Base-by-base conservation (phyloP, 108 stramenopile species). In the Nitzschia sp. region DNA sequence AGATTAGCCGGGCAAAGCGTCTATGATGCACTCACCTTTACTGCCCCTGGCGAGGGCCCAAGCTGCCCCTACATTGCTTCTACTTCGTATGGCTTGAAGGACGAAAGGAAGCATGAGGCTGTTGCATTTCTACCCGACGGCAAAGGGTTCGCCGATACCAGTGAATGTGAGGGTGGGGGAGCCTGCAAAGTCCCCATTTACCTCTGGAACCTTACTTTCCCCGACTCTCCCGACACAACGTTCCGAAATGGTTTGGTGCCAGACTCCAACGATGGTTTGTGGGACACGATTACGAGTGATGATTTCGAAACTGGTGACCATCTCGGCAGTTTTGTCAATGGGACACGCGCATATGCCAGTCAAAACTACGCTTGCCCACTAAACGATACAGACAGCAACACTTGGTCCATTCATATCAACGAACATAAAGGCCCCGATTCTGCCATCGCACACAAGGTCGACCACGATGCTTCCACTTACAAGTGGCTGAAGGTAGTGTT, bases 81-180 rank as follows among this genome's bases (percentile, higher is more conserved):
- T 9, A 26, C 29, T 30, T 26, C 57, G 13, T 6, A 19, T 13
- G 57, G 57, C 9, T 33, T 58, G 57, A 4, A 5, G 28, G 17
- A 58, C 29, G 57, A 58, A 33, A 58, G 17, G n/a, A 58, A 58
- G 28, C 17, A 29, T 27, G 57, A 58, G 17, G 57, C 57, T 27
- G 57, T 58, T 4, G 57, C 57, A 8, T 58, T 58, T 33, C 8
- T 58, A n/a, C 23, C 25, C 22, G 25, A 53, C 16, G 52, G 26
- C 26, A 22, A 26, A 22, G 6, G 9, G 9, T 53, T 13, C 16
- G 26, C 26, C 52, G 52, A 53, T 6, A 22, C 16, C 9, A 53
- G 52, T 16, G 52, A 53, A 26, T 53, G 52, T 26, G 11, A 53
- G 9, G 52, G 52, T 8, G 52, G 52, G 16, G 16, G 52, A 5